Conservation (phyloP, 768 basidiomycete species). For the Phanerochaete sordida region DNA sequence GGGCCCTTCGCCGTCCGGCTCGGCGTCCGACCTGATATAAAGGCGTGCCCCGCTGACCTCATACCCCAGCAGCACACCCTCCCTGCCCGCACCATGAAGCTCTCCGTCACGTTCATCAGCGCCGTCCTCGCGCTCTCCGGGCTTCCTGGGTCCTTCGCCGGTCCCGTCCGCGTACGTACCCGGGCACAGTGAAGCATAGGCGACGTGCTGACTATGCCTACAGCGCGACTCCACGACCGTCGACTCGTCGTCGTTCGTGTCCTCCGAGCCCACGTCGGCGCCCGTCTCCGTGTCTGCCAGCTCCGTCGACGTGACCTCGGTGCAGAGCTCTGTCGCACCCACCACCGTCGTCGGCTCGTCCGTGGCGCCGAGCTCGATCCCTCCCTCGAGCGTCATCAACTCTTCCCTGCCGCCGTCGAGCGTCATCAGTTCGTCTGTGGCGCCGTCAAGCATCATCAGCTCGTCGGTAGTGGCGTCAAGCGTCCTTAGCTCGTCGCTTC, state of each 20-base stretch:
- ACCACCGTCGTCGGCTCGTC: background rate
- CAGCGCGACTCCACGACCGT: background rate
- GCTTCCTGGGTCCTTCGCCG: background rate
- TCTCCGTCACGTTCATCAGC: background rate
- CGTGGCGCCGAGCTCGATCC: too few relatives aligned
- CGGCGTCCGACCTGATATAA: background rate
- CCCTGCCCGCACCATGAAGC: background rate
- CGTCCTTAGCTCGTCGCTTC: too few relatives aligned
- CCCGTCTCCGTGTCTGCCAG: background rate
- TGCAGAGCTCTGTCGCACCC: background rate
- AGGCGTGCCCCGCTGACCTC: background rate
- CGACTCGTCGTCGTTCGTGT: background rate
- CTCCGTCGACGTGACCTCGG: background rate
- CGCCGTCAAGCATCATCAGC: too few relatives aligned
- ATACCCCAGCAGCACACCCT: background rate
- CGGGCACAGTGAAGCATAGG: background rate
- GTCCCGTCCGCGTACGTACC: background rate
- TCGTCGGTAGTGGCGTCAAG: too few relatives aligned
- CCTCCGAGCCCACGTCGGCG: background rate
- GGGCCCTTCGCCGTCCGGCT: background rate
- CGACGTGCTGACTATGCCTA: background rate
- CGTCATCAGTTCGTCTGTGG: background rate
- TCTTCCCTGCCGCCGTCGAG: too few relatives aligned
- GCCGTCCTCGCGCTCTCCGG: background rate
- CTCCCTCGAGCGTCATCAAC: too few relatives aligned